These are phyloP conservation scores for Geotrichum carabidarum DNA, from an alignment of 1,139 yeast species.

Conservation along the genomic window DNA sequence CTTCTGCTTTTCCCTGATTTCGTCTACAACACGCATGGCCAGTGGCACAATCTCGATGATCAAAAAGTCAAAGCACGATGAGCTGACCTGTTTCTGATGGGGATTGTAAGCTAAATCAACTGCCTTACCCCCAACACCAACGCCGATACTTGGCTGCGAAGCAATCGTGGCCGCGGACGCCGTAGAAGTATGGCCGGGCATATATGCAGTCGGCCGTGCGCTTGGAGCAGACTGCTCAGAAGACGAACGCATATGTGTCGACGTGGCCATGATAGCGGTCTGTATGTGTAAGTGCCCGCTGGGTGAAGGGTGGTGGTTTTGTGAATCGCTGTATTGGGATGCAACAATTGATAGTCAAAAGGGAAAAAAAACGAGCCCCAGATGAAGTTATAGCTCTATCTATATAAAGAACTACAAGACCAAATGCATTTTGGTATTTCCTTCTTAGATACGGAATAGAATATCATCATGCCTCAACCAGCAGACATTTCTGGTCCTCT, in stretches of 20 bases:
- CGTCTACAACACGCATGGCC: conserved; percentile 52
- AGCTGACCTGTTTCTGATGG: conserved; percentile 38
- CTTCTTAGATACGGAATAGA: background rate
- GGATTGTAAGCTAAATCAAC: background rate
- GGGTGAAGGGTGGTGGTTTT: background rate
- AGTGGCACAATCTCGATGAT: conserved; percentile 73
- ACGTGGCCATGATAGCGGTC: background rate
- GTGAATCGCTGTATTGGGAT: background rate
- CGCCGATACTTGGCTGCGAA: background rate
- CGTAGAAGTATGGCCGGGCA: conserved; percentile 10
- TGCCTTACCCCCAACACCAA: background rate
- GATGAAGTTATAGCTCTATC: background rate
- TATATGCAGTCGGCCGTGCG: background rate
- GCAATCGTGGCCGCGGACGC: background rate
- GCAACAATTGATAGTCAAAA: background rate
- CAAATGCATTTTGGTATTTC: background rate
- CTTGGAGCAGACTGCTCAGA: background rate
- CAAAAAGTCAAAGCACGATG: conserved; percentile 53
- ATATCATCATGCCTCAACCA: background rate
- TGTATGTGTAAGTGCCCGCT: background rate
- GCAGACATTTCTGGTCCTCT: background rate
- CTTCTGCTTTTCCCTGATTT: conserved; percentile 28
- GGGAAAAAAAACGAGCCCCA: background rate
- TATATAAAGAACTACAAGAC: background rate
- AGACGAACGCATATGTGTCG: conserved; percentile 4